A percentile compares a stretch with the other conserved stretches of the same genome.
Evolutionary conservation across 306 rosid genomes (phyloP).

Genomic region (Vicia villosa): DNA sequence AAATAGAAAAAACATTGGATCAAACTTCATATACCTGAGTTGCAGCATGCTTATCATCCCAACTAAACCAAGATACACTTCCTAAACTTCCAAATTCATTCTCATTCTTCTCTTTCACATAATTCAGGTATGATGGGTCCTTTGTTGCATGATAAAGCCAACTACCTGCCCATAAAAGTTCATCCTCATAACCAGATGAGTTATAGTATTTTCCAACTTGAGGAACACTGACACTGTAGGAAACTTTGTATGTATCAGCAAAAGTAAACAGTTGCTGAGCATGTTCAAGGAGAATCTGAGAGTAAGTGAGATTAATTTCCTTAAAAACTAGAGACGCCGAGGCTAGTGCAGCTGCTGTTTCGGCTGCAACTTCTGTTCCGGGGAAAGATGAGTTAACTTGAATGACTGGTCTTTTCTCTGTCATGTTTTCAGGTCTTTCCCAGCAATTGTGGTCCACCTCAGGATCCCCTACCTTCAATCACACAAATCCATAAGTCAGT

Average conservation of each 20-base stretch:
- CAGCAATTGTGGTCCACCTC: slow-evolving; percentile 72
- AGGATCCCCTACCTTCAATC: slow-evolving; percentile 71
- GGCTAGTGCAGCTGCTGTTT: slow-evolving; percentile 78
- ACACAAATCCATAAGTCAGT: slow-evolving; percentile 6
- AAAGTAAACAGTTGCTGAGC: slow-evolving; percentile 63
- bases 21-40: too few relatives aligned
- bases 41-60: slow-evolving; percentile 83
- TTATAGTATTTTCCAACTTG: slow-evolving; percentile 61
- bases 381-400: slow-evolving; percentile 67
- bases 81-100: slow-evolving; percentile 53
- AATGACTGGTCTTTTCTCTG: slow-evolving; percentile 54
- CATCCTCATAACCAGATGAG: slow-evolving; percentile 77
- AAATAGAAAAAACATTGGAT: too few relatives aligned
- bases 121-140: slow-evolving; percentile 53
- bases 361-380: slow-evolving; percentile 83
- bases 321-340: slow-evolving; percentile 71
- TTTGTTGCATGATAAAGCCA: slow-evolving; percentile 76
- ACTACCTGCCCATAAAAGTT: slow-evolving; percentile 75
- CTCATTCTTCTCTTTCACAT: slow-evolving; percentile 57
- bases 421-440: slow-evolving; percentile 69
- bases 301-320: slow-evolving; percentile 46
- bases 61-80: slow-evolving; percentile 66
- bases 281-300: slow-evolving; percentile 54
- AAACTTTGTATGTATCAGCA: slow-evolving; percentile 63
- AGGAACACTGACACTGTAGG: slow-evolving; percentile 71